Conservation (phyloP, 441 rosid species). For the Pelargonium citronellum region DNA sequence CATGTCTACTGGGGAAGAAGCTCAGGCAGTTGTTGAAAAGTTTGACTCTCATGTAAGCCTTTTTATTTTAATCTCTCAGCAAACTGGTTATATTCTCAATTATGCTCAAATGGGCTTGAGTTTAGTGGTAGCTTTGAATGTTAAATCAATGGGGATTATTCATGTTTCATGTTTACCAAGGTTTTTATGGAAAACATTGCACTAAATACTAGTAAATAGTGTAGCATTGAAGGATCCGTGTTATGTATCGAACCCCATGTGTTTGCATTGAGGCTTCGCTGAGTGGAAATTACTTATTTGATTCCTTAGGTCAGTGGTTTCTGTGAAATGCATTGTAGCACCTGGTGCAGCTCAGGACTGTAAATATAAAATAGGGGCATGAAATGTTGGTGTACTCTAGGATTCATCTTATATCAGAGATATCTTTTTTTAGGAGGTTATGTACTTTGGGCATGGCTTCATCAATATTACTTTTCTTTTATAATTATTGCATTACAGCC, state of each 20-base stretch:
- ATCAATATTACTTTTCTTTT: not conserved
- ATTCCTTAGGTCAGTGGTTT: not conserved
- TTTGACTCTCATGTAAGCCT: constrained; percentile 52
- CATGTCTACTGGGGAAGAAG: constrained; percentile 70
- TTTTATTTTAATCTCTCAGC: not conserved
- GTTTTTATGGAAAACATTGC: not conserved
- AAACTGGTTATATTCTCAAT: not conserved
- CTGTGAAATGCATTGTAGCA: not conserved
- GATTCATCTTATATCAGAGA: not conserved
- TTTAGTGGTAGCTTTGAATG: not conserved
- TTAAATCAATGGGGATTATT: not conserved
- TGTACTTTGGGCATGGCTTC: not conserved
- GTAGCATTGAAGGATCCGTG: not conserved
- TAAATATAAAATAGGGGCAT: not conserved
- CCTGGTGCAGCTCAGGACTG: not conserved
- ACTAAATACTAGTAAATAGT: not conserved
- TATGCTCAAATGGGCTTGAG: not conserved
- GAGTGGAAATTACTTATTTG: not conserved
- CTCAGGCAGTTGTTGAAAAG: constrained; percentile 71
- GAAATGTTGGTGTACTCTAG: not conserved
- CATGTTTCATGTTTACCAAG: not conserved
- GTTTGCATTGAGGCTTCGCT: not conserved
- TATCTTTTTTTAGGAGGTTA: not conserved
- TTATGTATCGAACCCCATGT: too few relatives aligned
- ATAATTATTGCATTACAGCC: not conserved